phyloP scores from a whole-genome alignment of 75 land plant genomes.

The Pinus tabuliformis region DNA sequence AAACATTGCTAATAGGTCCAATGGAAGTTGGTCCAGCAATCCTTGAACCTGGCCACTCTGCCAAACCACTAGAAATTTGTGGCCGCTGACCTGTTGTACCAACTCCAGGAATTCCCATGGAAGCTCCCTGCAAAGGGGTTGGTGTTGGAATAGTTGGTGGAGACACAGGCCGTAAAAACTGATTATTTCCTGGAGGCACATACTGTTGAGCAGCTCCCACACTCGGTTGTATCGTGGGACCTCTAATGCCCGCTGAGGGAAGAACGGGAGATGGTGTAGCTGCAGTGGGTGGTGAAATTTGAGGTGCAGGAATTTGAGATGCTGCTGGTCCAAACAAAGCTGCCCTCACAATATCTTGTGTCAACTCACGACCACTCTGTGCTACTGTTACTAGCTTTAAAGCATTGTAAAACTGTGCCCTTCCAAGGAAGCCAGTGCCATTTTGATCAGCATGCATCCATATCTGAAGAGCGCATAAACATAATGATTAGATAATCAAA shows the following conservation, averaged over 20 bases:
- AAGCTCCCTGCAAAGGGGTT: conserved; percentile 6
- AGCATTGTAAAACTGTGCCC: conserved; percentile 80
- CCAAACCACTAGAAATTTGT: conserved; percentile 17
- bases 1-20: conserved; percentile 9
- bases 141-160: conserved; percentile 17
- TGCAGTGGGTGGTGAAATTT: conserved; percentile 43
- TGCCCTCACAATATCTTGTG: conserved; percentile 82
- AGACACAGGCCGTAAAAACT: conserved; percentile 22
- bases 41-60: conserved; percentile 38
- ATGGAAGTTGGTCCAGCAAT: conserved; percentile 2
- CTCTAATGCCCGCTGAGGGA: background rate
- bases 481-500: background rate
- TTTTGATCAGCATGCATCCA: conserved; percentile 88
- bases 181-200: conserved; percentile 22
- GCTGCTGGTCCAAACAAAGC: conserved; percentile 85
- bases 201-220: conserved; percentile 24
- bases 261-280: conserved; percentile 12
- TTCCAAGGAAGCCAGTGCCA: conserved; percentile 67
- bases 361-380: conserved; percentile 83
- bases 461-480: conserved; percentile 37
- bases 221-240: conserved; percentile 15
- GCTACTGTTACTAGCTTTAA: conserved; percentile 93
- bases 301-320: conserved; percentile 85
- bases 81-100: conserved; percentile 17
- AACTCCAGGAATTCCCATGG: conserved; percentile 26